Conservation (phyloP, 2,329 filamentous ascomycete species). For the Penicillium brasilianum region DNA sequence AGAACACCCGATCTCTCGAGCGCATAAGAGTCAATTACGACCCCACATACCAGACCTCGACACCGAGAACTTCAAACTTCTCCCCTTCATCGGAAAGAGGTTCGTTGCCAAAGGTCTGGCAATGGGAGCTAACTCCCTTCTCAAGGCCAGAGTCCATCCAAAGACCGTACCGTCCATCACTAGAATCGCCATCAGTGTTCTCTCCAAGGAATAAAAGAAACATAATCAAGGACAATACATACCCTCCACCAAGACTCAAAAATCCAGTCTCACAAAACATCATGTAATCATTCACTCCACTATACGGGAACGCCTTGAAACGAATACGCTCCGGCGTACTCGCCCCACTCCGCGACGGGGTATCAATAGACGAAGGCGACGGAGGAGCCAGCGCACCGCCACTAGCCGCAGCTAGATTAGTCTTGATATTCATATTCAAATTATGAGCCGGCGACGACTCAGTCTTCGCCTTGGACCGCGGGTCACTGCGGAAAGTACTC, state of each 20-base stretch:
- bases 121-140: constrained; percentile 79
- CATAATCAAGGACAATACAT: constrained; percentile 39
- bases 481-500: constrained; percentile 59
- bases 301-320: constrained; percentile 97
- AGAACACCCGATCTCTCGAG: not conserved
- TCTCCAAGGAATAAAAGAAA: not conserved
- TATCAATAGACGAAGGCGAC: constrained; percentile 30
- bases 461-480: constrained; percentile 31
- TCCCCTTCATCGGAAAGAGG: constrained; percentile 88
- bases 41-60: constrained; percentile 93
- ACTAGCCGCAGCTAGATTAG: constrained; percentile 32
- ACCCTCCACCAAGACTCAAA: constrained; percentile 82
- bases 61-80: constrained; percentile 88
- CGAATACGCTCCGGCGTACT: constrained; percentile 76
- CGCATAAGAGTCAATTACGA: constrained; percentile 31
- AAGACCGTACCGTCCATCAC: constrained; percentile 85
- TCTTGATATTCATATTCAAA: constrained; percentile 33
- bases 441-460: constrained; percentile 27
- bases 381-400: constrained; percentile 32
- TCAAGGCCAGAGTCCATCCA: constrained; percentile 90
- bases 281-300: constrained; percentile 94
- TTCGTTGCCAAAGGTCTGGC: constrained; percentile 94
- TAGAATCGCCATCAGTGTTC: constrained; percentile 18
- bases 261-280: constrained; percentile 89
- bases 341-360: constrained; percentile 49